phyloP scores from a whole-genome alignment of 164 flowering plant species.

The Sedum album region DNA sequence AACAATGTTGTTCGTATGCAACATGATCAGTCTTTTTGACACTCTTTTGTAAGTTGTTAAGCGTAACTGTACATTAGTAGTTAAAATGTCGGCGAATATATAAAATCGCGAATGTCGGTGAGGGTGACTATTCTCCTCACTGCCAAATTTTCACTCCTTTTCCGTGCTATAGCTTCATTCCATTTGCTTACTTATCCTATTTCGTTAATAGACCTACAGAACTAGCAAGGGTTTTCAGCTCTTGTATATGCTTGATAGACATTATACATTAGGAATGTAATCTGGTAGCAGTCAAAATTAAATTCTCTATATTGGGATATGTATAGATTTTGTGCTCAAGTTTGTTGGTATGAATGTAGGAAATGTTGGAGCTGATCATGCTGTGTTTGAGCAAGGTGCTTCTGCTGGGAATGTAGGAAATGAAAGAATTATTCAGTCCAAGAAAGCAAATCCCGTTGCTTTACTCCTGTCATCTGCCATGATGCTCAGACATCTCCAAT shows the following conservation, averaged over 20 bases:
- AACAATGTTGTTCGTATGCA: neutral
- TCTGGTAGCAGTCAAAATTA: too few species aligned
- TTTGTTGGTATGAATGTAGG: neutral
- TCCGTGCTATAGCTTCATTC: too few species aligned
- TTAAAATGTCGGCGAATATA: too few species aligned
- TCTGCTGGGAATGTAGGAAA: neutral
- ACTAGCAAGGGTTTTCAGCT: too few species aligned
- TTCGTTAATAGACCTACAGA: too few species aligned
- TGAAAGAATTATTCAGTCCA: conserved; percentile 3
- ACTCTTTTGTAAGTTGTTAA: neutral
- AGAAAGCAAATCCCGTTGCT: conserved; percentile 3
- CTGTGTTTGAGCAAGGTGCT: conserved; percentile 2
- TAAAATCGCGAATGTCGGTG: neutral
- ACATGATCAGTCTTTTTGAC: neutral
- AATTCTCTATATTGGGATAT: too few species aligned
- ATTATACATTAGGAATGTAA: too few species aligned
- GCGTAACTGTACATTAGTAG: too few species aligned
- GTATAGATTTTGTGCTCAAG: neutral
- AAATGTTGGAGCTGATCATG: conserved; percentile 3
- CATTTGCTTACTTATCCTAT: too few species aligned
- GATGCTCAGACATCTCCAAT: neutral
- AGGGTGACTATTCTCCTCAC: too few species aligned
- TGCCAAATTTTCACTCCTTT: too few species aligned
- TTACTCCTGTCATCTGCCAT: conserved; percentile 4
- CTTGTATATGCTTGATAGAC: too few species aligned